phyloP scores from a whole-genome alignment of 768 basidiomycete species.

The Pisolithus orientalis region DNA sequence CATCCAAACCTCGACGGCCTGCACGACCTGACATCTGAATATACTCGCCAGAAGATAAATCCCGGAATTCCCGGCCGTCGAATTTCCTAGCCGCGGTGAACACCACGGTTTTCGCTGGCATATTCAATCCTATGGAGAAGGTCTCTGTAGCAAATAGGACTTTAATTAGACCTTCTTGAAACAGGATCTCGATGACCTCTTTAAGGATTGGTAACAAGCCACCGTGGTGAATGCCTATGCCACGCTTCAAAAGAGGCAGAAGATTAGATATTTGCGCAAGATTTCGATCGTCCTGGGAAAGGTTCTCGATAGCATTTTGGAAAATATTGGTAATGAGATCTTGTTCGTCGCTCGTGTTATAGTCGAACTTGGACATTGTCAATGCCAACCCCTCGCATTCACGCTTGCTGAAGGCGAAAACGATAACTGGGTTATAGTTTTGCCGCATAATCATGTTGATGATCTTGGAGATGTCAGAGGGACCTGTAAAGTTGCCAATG shows the following conservation, averaged over 20 bases:
- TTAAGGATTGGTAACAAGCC: constrained; percentile 96
- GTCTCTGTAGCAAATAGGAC: constrained; percentile 98
- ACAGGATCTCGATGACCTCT: constrained; percentile 98
- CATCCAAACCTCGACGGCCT: constrained; percentile 93
- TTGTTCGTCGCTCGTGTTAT: constrained; percentile 90
- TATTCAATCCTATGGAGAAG: constrained; percentile 95
- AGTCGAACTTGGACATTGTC: constrained; percentile 90
- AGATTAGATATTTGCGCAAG: constrained; percentile 93
- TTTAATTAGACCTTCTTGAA: constrained; percentile 97
- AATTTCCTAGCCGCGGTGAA: constrained; percentile 95
- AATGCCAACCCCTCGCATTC: constrained; percentile 94
- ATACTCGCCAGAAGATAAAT: constrained; percentile 92
- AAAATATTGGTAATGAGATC: constrained; percentile 84
- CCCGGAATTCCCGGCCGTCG: constrained; percentile 91
- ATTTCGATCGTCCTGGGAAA: constrained; percentile 79
- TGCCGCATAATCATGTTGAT: constrained; percentile 98
- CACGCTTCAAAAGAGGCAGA: constrained; percentile 87
- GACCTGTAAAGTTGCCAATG: constrained; percentile 39
- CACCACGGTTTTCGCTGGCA: constrained; percentile 99
- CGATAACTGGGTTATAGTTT: constrained; percentile 96
- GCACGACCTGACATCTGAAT: constrained; percentile 99
- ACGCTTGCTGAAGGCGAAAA: constrained; percentile 97
- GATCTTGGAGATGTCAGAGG: constrained; percentile 94
- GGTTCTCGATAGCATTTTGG: constrained; percentile 87
- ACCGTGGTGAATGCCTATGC: constrained; percentile 97